phyloP scores from a whole-genome alignment of 2,329 filamentous ascomycete genomes.

The Venturiaceae sp. region DNA sequence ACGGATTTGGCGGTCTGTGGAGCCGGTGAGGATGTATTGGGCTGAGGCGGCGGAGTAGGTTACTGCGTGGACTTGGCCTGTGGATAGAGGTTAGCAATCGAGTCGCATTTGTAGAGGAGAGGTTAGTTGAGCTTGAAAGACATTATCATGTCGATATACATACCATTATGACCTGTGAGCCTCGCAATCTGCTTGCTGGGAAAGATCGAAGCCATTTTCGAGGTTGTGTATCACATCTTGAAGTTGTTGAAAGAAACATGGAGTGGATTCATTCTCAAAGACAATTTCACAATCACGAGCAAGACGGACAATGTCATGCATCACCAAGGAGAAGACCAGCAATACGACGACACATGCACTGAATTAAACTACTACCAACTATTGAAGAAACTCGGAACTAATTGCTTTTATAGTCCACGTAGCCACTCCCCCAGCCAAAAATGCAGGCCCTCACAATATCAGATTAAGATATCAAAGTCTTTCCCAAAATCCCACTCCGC shows the following conservation, averaged over 20 bases:
- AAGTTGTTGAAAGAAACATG: background rate
- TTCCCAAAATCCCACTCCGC: background rate
- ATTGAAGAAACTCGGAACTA: background rate
- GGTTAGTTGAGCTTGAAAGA: background rate
- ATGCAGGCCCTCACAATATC: background rate
- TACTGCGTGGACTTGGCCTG: slow-evolving; percentile 38
- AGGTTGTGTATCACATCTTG: background rate
- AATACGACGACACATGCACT: background rate
- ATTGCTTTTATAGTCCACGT: background rate
- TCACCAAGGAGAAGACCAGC: background rate
- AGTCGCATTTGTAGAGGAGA: background rate
- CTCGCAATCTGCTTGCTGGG: background rate
- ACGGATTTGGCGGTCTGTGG: slow-evolving; percentile 72
- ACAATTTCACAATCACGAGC: background rate
- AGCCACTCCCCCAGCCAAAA: background rate
- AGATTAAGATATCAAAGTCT: background rate
- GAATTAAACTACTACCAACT: background rate
- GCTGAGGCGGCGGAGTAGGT: slow-evolving; percentile 39
- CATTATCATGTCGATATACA: background rate
- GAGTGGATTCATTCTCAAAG: background rate
- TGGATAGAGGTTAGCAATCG: slow-evolving; percentile 3
- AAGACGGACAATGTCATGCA: background rate
- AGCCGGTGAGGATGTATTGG: slow-evolving; percentile 66
- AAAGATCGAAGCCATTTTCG: slow-evolving; percentile 1
- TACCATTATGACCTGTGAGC: slow-evolving; percentile 9